These are phyloP conservation scores for Mycena floridula DNA, from an alignment of 768 basidiomycete genomes.

Conservation along the genomic window DNA sequence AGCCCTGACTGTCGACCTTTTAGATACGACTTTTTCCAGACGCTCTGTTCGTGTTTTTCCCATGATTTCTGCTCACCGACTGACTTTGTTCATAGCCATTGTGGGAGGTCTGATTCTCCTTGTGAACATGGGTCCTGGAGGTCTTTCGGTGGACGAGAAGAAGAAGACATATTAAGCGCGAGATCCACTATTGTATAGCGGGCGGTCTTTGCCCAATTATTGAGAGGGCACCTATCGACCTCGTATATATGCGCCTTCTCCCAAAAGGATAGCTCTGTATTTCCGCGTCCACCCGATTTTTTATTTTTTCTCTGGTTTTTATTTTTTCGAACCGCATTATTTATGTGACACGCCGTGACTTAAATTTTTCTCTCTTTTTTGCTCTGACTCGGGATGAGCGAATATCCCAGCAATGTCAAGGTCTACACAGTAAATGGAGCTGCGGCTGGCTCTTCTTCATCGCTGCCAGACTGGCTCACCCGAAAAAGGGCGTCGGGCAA, in stretches of 20 bases:
- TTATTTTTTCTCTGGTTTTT: neutral
- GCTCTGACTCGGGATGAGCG: too few species aligned
- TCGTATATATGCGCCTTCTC: neutral
- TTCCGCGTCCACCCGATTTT: neutral
- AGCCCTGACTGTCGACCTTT: conserved; percentile 11
- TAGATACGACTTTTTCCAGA: conserved; percentile 99
- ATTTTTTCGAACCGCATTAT: too few species aligned
- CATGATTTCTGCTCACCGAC: neutral
- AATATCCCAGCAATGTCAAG: too few species aligned
- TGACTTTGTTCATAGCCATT: conserved; percentile 46
- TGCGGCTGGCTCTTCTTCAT: conserved; percentile 78
- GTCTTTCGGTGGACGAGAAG: conserved; percentile 97
- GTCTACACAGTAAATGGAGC: conserved; percentile 97
- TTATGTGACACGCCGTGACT: too few species aligned
- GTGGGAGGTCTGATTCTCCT: conserved; percentile 96
- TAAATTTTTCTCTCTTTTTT: too few species aligned
- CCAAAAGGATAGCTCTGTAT: neutral
- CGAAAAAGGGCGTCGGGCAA: conserved; percentile 56
- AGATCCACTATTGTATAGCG: neutral
- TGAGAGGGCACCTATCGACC: neutral
- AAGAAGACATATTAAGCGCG: conserved; percentile 80
- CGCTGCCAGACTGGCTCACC: conserved; percentile 92
- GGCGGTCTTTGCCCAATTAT: neutral
- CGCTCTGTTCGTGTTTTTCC: conserved; percentile 50
- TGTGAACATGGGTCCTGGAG: conserved; percentile 98